Percentiles rank a stretch among this genome's conserved stretches.
phyloP scores from a whole-genome alignment of 306 rosid species.

The Rosa chinensis region DNA sequence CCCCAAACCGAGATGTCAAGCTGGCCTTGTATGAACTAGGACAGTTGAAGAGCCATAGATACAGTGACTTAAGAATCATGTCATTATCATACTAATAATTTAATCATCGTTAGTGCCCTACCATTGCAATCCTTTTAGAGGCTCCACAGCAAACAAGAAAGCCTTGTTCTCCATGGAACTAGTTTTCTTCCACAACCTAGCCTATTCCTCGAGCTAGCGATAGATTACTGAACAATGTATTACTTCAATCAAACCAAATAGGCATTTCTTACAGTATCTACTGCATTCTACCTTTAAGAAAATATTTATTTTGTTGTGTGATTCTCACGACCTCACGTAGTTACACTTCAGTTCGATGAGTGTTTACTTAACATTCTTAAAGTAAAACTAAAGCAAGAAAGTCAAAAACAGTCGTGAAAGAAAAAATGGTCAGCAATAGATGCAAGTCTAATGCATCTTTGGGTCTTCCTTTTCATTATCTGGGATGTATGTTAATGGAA shows the following conservation, averaged over 20 bases:
- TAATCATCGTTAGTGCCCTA: not conserved
- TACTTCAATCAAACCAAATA: not conserved
- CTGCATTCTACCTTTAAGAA: not conserved
- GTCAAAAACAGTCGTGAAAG: not conserved
- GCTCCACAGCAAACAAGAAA: slow-evolving; percentile 7
- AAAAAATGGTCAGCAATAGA: not conserved
- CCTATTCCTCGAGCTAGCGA: not conserved
- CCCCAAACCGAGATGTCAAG: not conserved
- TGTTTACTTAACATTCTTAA: not conserved
- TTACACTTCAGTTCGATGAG: not conserved
- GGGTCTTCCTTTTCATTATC: not conserved
- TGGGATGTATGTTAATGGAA: not conserved
- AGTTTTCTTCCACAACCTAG: not conserved
- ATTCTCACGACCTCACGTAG: not conserved
- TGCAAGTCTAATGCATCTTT: not conserved
- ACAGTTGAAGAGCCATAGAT: not conserved
- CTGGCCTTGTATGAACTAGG: not conserved
- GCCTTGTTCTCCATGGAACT: not conserved
- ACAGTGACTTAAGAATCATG: not conserved
- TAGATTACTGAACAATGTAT: not conserved
- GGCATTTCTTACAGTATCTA: not conserved
- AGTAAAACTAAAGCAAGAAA: not conserved
- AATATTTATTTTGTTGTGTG: not conserved
- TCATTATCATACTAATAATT: not conserved
- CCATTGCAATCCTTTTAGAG: not conserved